Percentiles rank a stretch among this genome's conserved stretches.
Conservation (phyloP, 768 basidiomycete genomes). For the Podaxis mareebaensis region DNA sequence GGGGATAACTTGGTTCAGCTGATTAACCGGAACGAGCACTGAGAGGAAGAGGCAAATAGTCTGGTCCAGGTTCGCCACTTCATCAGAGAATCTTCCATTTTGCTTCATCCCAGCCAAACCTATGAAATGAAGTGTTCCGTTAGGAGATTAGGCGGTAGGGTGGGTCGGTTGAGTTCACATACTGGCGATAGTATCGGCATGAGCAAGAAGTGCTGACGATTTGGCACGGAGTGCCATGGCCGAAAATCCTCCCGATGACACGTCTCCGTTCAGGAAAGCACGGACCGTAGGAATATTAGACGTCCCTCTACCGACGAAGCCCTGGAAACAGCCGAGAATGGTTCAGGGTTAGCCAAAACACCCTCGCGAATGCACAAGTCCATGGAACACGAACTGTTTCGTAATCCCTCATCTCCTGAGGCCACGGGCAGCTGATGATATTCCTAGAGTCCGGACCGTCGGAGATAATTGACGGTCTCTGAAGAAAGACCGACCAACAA, state of each 20-base stretch:
- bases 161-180: conserved; percentile 34
- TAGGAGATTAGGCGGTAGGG: conserved; percentile 2
- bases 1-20: conserved; percentile 53
- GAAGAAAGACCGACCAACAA: conserved; percentile 77
- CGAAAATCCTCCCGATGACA: conserved; percentile 60
- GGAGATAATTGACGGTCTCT: conserved; percentile 64
- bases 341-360: conserved; percentile 13
- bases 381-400: conserved; percentile 50
- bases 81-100: conserved; percentile 51
- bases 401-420: conserved; percentile 71
- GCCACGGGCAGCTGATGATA: conserved; percentile 76
- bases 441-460: conserved; percentile 59
- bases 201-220: conserved; percentile 74
- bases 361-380: conserved; percentile 12
- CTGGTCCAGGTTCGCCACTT: conserved; percentile 62
- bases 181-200: conserved; percentile 60
- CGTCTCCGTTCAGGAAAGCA: conserved; percentile 61
- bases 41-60: conserved; percentile 64
- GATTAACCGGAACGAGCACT: conserved; percentile 64
- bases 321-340: conserved; percentile 38
- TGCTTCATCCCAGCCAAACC: conserved; percentile 39
- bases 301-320: conserved; percentile 50
- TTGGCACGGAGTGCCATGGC: conserved; percentile 68
- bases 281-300: conserved; percentile 56
- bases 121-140: conserved; percentile 12